Percentiles rank a stretch among this genome's conserved stretches.
phyloP scores from a whole-genome alignment of 306 rosid species.

The Lathyrus sativus region DNA sequence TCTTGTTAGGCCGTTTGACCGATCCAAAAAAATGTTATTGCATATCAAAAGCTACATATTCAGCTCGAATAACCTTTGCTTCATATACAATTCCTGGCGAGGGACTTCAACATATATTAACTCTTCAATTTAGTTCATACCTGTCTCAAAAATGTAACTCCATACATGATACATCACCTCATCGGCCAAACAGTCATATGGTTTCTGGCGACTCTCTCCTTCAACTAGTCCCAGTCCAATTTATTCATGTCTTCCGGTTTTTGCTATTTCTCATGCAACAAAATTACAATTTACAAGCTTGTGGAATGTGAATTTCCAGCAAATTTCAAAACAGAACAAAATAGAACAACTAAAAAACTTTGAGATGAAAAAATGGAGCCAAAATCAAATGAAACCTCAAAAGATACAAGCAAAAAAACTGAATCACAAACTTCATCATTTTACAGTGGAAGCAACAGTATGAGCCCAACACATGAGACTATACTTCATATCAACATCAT shows the following conservation, averaged over 20 bases:
- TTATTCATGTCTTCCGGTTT: neutral
- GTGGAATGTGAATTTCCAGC: conserved; percentile 25
- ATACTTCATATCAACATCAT: conserved; percentile 68
- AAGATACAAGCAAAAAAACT: conserved; percentile 28
- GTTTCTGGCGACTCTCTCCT: neutral
- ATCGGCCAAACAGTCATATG: neutral
- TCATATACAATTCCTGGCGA: neutral
- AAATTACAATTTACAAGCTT: conserved; percentile 14
- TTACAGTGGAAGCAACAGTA: conserved; percentile 74
- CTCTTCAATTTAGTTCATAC: neutral
- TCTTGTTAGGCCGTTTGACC: no score
- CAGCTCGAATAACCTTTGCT: neutral
- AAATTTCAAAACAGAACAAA: neutral
- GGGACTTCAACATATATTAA: neutral
- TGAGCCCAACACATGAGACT: conserved; percentile 86
- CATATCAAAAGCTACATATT: neutral
- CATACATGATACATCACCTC: neutral
- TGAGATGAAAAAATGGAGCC: neutral
- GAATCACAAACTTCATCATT: conserved; percentile 43
- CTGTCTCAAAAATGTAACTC: neutral
- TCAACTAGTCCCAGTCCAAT: neutral
- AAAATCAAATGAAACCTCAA: neutral
- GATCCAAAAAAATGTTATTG: neutral
- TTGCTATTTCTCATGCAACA: conserved; percentile 14
- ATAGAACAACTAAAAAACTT: neutral